Conservation (phyloP, 108 stramenopile species). For the Fragilariopsis cylindrus region DNA sequence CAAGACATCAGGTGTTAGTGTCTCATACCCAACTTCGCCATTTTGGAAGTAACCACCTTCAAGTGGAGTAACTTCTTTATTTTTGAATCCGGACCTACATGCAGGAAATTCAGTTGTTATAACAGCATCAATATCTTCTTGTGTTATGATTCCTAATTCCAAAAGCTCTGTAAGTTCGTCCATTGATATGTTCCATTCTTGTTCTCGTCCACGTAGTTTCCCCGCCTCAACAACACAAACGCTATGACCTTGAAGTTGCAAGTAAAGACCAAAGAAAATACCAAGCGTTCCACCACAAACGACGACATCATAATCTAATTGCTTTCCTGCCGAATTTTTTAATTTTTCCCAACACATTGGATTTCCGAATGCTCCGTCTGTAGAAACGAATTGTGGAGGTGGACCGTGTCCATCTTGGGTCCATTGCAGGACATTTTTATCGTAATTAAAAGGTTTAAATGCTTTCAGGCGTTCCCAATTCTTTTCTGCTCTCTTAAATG, state of each 20-base stretch:
- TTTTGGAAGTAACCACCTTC: slow-evolving; percentile 80
- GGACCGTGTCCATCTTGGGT: slow-evolving; percentile 42
- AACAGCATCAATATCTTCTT: slow-evolving; percentile 77
- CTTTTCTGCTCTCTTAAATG: slow-evolving; percentile 63
- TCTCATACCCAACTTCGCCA: slow-evolving; percentile 71
- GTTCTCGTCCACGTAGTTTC: slow-evolving; percentile 78
- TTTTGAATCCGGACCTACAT: slow-evolving; percentile 79
- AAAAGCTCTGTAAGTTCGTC: slow-evolving; percentile 82
- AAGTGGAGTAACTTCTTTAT: slow-evolving; percentile 66
- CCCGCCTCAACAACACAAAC: slow-evolving; percentile 88
- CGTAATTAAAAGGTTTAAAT: slow-evolving; percentile 59
- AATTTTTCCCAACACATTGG: slow-evolving; percentile 72
- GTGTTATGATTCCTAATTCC: slow-evolving; percentile 70
- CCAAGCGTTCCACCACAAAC: slow-evolving; percentile 93
- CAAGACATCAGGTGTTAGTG: slow-evolving; percentile 68
- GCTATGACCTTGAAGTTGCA: slow-evolving; percentile 70
- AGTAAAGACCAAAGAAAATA: slow-evolving; percentile 85
- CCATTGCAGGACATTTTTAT: slow-evolving; percentile 34
- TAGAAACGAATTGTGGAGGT: slow-evolving; percentile 60
- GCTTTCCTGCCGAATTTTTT: slow-evolving; percentile 30
- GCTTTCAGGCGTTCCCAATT: slow-evolving; percentile 69
- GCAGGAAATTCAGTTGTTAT: slow-evolving; percentile 80
- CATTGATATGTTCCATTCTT: slow-evolving; percentile 94
- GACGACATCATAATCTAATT: slow-evolving; percentile 80
- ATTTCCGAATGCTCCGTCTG: slow-evolving; percentile 67